phyloP scores from a whole-genome alignment of 169 alveolate genomes.

The Plasmodium gonderi region DNA sequence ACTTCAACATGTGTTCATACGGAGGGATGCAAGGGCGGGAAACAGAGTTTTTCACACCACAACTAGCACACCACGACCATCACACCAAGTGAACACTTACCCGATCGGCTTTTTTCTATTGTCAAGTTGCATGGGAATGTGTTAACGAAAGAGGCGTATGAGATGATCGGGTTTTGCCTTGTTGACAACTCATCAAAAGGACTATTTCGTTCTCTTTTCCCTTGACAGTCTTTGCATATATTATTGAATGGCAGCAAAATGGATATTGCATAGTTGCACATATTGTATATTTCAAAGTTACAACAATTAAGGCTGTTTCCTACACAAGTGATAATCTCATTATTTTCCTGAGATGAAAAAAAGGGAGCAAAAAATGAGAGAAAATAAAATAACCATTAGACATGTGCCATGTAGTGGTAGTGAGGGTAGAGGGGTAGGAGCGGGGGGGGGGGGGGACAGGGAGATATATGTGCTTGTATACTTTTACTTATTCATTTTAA shows the following conservation, averaged over 20 bases:
- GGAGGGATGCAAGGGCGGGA: too few species aligned
- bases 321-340: slow-evolving; percentile 78
- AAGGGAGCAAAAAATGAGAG: not conserved
- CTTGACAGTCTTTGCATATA: slow-evolving; percentile 41
- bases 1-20: too few species aligned
- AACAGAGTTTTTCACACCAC: too few species aligned
- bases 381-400: too few species aligned
- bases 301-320: slow-evolving; percentile 75
- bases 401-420: not conserved
- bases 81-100: not conserved
- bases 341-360: slow-evolving; percentile 57
- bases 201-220: slow-evolving; percentile 36
- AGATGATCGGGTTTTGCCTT: slow-evolving; percentile 18
- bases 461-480: not conserved
- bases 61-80: too few species aligned
- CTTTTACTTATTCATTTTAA: not conserved
- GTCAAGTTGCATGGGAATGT: slow-evolving; percentile 44
- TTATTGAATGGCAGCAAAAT: slow-evolving; percentile 33
- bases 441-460: not conserved
- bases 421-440: not conserved
- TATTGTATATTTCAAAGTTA: slow-evolving; percentile 76
- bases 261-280: slow-evolving; percentile 69
- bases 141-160: slow-evolving; percentile 50
- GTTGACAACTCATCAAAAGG: slow-evolving; percentile 36
- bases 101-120: slow-evolving; percentile 24